These are phyloP conservation scores for Yamadazyma atmosphaerica DNA, from an alignment of 1,139 yeast species.

Conservation along the genomic window DNA sequence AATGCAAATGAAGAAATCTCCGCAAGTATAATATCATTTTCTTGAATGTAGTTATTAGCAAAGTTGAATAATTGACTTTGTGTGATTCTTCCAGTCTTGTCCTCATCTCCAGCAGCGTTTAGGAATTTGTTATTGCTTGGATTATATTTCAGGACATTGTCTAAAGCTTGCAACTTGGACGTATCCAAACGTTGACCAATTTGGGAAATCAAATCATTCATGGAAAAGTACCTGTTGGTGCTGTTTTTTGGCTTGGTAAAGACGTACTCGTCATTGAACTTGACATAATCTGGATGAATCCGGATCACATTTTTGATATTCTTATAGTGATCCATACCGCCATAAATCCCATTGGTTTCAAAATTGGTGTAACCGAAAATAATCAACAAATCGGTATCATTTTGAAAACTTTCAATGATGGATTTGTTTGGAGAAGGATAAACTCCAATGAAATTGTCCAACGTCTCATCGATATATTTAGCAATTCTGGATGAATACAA, in stretches of 20 bases:
- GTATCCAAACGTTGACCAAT: conserved; percentile 16
- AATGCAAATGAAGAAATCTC: conserved; percentile 84
- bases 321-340: conserved; percentile 17
- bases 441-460: conserved; percentile 59
- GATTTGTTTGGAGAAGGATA: conserved; percentile 34
- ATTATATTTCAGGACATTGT: conserved; percentile 15
- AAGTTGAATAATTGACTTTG: conserved; percentile 32
- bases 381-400: conserved; percentile 47
- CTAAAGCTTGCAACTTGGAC: conserved; percentile 10
- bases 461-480: conserved; percentile 63
- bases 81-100: conserved; percentile 22
- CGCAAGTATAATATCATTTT: conserved; percentile 64
- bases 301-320: conserved; percentile 25
- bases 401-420: conserved; percentile 29
- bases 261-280: conserved; percentile 25
- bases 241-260: conserved; percentile 21
- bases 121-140: conserved; percentile 5
- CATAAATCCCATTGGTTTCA: conserved; percentile 53
- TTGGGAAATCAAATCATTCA: conserved; percentile 21
- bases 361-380: conserved; percentile 53
- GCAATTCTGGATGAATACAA: conserved; percentile 41
- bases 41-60: conserved; percentile 40
- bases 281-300: conserved; percentile 37
- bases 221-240: conserved; percentile 20
- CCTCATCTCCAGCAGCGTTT: conserved; percentile 7